Base-by-base conservation (phyloP, 2,329 filamentous ascomycete genomes). In the Cordyceps militaris region DNA sequence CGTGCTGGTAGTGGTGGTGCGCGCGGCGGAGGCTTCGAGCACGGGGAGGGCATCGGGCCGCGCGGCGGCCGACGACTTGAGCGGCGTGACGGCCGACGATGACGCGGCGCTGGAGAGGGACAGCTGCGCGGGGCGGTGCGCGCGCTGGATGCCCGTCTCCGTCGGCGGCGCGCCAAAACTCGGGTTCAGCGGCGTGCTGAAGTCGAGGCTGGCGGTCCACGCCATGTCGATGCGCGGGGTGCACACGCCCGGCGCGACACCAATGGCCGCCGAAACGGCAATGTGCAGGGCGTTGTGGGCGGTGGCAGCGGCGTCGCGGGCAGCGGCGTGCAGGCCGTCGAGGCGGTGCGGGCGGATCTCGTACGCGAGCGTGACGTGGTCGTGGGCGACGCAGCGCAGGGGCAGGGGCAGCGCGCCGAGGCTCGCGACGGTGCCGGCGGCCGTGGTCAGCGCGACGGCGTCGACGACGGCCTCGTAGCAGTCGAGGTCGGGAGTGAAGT, bases 141-240 rank as follows among this genome's bases (percentile, higher is more conserved):
- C 73, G 60, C 82, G 80, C 66, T 82, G 80, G 63, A 86, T 84
- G 61, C 79, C 54, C 56, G 78, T 78, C 47, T 79, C 76, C 47
- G 75, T 71, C 40, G 78, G 74, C 50, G 78, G 74, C 49, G 76
- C 72, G 59, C 82, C 82, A 65, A 84, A 86, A 47, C 80, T 81
- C 2, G 84, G 82, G 65, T 86, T 86, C 53, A 86, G 77, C 34
- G 83, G 83, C 30, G 79, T 75, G 42, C 84, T 84, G 67, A 91
- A 89, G 70, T 91, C 87, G 44, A 90, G 76, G 6, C 78, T 74
- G 19, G 86, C 86, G 54, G 79, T 82, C 88, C 87, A 91, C 5
- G 80, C 74, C 76, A 90, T 87, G 54, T 70, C 73, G 50, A 91
- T 78, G 43, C 74, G 73, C 8, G 87, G 86, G 16, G 75, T 79